A percentile compares a stretch with the other conserved stretches of the same genome.
Evolutionary conservation across 2,329 filamentous ascomycete genomes (phyloP).

Genomic region (Keithomyces neogunnii): DNA sequence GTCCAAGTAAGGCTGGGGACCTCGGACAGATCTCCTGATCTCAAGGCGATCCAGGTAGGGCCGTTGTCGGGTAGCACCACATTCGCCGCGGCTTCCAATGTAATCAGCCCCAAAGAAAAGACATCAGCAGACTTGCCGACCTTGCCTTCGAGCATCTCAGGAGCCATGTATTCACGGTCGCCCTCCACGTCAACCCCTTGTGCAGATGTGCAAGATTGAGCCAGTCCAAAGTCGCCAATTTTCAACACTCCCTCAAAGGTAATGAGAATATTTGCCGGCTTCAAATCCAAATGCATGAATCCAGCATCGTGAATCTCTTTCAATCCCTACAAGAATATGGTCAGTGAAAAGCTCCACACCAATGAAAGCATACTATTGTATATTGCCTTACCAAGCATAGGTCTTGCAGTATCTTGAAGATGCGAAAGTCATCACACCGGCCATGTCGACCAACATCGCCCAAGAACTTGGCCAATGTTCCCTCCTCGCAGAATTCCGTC

Average conservation of each 20-base stretch:
- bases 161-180: slow-evolving; percentile 92
- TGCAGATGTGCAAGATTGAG: slow-evolving; percentile 68
- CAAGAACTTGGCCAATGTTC: slow-evolving; percentile 80
- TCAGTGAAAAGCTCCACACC: slow-evolving; percentile 5
- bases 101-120: slow-evolving; percentile 88
- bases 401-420: slow-evolving; percentile 96
- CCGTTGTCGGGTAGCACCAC: slow-evolving; percentile 92
- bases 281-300: slow-evolving; percentile 78
- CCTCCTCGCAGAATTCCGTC: slow-evolving; percentile 94
- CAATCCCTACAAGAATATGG: slow-evolving; percentile 54
- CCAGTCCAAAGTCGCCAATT: slow-evolving; percentile 81
- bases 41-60: slow-evolving; percentile 78
- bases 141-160: slow-evolving; percentile 78
- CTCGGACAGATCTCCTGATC: slow-evolving; percentile 81
- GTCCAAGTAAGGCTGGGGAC: slow-evolving; percentile 83
- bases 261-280: slow-evolving; percentile 77
- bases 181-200: slow-evolving; percentile 80
- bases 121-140: slow-evolving; percentile 90
- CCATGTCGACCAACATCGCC: slow-evolving; percentile 74
- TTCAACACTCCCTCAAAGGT: slow-evolving; percentile 75
- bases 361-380: neutral
- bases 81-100: slow-evolving; percentile 90
- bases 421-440: slow-evolving; percentile 89
- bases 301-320: slow-evolving; percentile 83
- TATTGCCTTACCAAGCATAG: slow-evolving; percentile 59